These are phyloP conservation scores for Aegle marmelos DNA, from an alignment of 345 rosid species.

Conservation along the genomic window DNA sequence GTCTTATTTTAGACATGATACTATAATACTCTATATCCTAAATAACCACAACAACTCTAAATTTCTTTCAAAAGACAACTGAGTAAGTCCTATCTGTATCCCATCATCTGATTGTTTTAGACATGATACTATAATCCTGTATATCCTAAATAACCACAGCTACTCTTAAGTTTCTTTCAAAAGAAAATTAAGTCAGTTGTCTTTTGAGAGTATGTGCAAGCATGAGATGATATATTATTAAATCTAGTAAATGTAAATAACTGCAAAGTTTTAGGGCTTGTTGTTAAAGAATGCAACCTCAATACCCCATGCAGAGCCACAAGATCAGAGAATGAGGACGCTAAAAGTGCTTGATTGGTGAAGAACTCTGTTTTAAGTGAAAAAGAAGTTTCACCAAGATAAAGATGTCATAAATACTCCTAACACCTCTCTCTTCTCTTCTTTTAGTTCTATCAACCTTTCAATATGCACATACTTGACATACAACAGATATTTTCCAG, in stretches of 20 bases:
- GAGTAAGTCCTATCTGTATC: not conserved
- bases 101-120: not conserved
- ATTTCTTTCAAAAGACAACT: not conserved
- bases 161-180: not conserved
- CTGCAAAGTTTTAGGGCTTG: not conserved
- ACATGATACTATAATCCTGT: not conserved
- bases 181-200: not conserved
- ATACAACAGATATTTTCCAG: not conserved
- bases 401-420: not conserved
- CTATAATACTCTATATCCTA: not conserved
- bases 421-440: not conserved
- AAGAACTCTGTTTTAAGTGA: constrained; percentile 6
- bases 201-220: not conserved
- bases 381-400: not conserved
- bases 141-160: not conserved
- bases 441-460: not conserved
- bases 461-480: not conserved
- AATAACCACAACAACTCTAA: not conserved
- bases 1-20: not conserved
- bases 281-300: not conserved
- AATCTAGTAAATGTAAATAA: not conserved
- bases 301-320: no score
- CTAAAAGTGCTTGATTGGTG: not conserved
- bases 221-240: not conserved
- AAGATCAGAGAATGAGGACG: not conserved